phyloP scores from a whole-genome alignment of 148 eudicot genomes.

The Linanthus parryae region DNA sequence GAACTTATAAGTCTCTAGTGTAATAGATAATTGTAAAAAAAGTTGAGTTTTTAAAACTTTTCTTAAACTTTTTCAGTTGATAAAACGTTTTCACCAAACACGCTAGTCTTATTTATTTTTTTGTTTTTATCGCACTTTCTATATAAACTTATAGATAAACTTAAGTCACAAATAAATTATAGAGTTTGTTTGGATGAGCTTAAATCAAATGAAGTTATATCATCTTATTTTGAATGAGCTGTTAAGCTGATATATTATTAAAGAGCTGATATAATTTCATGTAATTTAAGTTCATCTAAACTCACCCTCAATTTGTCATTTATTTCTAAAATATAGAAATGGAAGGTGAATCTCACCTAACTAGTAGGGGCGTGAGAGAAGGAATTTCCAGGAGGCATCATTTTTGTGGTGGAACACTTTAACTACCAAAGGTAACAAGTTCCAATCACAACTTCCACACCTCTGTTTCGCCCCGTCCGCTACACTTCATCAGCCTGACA shows the following conservation, averaged over 20 bases:
- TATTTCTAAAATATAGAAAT: background rate
- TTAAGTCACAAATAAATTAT: no score
- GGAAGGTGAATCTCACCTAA: background rate
- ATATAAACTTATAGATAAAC: no score
- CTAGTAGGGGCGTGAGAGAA: background rate
- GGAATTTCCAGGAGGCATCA: background rate
- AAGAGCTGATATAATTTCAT: background rate
- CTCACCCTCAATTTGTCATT: background rate
- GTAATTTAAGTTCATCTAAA: background rate
- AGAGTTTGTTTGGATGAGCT: no score
- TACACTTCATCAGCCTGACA: slow-evolving; percentile 23
- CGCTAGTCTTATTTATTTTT: no score
- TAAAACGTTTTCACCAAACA: no score
- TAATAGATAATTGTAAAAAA: no score
- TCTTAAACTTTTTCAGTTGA: no score
- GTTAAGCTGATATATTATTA: background rate
- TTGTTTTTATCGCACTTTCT: no score
- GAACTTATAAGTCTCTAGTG: no score
- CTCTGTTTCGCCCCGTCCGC: slow-evolving; percentile 5
- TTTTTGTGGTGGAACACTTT: slow-evolving; percentile 7
- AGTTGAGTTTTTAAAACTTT: no score
- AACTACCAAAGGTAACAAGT: slow-evolving; percentile 1
- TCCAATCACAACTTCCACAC: slow-evolving; percentile 14
- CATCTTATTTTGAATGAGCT: no score
- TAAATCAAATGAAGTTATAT: no score